Evolutionary conservation across 1,139 yeast genomes (phyloP).

Genomic region (Blastobotrys elegans): DNA sequence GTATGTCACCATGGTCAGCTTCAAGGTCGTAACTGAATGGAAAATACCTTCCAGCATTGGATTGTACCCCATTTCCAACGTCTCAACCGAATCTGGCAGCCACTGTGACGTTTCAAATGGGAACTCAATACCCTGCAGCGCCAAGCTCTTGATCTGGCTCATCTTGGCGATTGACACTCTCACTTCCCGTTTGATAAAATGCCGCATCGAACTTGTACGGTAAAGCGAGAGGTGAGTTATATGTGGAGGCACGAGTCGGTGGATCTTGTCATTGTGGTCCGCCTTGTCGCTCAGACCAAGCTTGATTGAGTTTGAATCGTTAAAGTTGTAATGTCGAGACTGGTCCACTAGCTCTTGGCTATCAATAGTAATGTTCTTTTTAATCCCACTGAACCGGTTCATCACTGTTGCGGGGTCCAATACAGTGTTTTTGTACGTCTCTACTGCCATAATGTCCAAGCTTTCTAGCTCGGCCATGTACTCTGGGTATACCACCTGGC

Average conservation of each 20-base stretch:
- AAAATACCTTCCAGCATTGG: constrained; percentile 2
- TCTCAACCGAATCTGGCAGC: constrained; percentile 7
- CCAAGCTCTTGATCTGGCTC: constrained; percentile 1
- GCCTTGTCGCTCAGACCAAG: constrained; percentile 4
- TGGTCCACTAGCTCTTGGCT: constrained; percentile 1
- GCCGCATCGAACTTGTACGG: constrained; percentile 1
- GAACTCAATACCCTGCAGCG: constrained; percentile 10
- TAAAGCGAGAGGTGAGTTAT: constrained; percentile 2
- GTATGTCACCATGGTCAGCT: constrained; percentile 5
- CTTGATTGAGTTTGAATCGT: not conserved
- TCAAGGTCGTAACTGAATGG: constrained; percentile 6
- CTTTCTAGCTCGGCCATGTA: not conserved
- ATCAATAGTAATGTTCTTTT: constrained; percentile 2
- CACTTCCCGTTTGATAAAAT: constrained; percentile 4
- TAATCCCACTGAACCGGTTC: constrained; percentile 1
- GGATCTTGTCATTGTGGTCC: not conserved
- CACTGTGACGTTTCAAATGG: constrained; percentile 5
- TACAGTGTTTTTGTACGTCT: constrained; percentile 1
- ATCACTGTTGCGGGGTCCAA: not conserved
- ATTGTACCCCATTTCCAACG: constrained; percentile 5
- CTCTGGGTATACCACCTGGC: constrained; percentile 1
- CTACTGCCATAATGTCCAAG: constrained; percentile 6
- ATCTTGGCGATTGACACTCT: constrained; percentile 1
- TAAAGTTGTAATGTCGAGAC: not conserved
- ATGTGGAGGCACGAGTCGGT: constrained; percentile 2